Conservation (phyloP, 345 rosid species). For the Acer negundo region DNA sequence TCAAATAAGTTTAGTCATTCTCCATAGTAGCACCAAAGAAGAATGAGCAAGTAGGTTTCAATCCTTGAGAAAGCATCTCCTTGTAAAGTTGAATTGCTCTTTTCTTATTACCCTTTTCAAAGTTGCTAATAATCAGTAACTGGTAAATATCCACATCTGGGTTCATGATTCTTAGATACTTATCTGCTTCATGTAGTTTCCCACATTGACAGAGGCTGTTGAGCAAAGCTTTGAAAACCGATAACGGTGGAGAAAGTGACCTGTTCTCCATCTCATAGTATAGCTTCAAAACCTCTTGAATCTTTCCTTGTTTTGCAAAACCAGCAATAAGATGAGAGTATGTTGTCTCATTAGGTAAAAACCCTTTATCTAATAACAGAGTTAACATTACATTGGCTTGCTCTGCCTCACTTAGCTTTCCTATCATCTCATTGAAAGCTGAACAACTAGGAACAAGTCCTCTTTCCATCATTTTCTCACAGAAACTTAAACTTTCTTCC, state of each 20-base stretch:
- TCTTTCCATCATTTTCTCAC: constrained; percentile 48
- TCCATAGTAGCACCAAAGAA: no score
- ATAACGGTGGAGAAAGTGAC: constrained; percentile 41
- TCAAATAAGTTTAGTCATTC: not conserved
- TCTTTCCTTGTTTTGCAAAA: constrained; percentile 39
- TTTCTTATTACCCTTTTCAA: constrained; percentile 31
- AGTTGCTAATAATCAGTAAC: constrained; percentile 34
- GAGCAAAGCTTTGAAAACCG: constrained; percentile 44
- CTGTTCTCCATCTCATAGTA: constrained; percentile 70
- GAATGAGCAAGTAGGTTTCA: constrained; percentile 23
- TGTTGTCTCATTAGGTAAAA: constrained; percentile 48
- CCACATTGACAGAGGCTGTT: constrained; percentile 49
- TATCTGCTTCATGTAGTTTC: constrained; percentile 55
- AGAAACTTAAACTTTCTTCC: constrained; percentile 42
- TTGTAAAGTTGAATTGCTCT: constrained; percentile 37
- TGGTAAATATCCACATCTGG: constrained; percentile 45
- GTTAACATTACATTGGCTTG: constrained; percentile 52
- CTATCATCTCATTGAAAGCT: constrained; percentile 55
- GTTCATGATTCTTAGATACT: constrained; percentile 50
- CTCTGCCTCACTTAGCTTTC: constrained; percentile 41
- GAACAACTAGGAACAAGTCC: constrained; percentile 52
- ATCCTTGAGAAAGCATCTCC: constrained; percentile 48
- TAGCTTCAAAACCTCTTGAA: constrained; percentile 64
- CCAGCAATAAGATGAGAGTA: constrained; percentile 53
- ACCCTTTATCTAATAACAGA: constrained; percentile 53